Evolutionary conservation across 73 alveolate genomes (phyloP).

Genomic region (Tetrahymena thermophila): DNA sequence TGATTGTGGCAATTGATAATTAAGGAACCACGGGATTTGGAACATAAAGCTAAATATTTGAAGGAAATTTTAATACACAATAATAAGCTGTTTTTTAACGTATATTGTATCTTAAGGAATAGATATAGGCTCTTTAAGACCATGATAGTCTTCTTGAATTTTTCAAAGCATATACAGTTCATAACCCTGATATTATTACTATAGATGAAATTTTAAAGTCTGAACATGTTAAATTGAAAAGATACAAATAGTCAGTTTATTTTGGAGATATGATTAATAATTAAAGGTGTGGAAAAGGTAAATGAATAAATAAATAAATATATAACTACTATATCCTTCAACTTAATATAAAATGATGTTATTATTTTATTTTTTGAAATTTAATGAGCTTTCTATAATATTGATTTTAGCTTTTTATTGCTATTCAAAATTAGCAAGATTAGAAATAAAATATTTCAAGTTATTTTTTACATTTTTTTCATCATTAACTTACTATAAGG

Average conservation of each 20-base stretch:
- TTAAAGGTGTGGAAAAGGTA: slow-evolving; percentile 41
- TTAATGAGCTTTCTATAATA: too few species aligned
- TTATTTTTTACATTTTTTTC: too few species aligned
- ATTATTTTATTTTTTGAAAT: too few species aligned
- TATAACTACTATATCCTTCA: not conserved
- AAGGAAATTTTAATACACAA: not conserved
- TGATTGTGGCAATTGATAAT: not conserved
- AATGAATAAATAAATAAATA: not conserved
- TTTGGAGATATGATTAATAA: slow-evolving; percentile 36
- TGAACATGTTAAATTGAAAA: not conserved
- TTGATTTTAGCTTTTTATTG: too few species aligned
- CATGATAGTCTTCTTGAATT: not conserved
- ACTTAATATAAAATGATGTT: not conserved
- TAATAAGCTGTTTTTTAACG: not conserved
- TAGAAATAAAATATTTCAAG: too few species aligned
- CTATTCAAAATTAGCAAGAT: too few species aligned
- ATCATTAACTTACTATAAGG: too few species aligned
- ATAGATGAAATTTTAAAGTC: not conserved
- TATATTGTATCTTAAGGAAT: not conserved
- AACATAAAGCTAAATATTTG: not conserved
- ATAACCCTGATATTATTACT: not conserved
- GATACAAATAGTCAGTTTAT: not conserved
- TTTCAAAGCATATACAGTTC: not conserved
- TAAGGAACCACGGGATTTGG: not conserved
- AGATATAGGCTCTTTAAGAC: not conserved